phyloP scores from a whole-genome alignment of 2,329 filamentous ascomycete species.

The Colletotrichum shisoi region DNA sequence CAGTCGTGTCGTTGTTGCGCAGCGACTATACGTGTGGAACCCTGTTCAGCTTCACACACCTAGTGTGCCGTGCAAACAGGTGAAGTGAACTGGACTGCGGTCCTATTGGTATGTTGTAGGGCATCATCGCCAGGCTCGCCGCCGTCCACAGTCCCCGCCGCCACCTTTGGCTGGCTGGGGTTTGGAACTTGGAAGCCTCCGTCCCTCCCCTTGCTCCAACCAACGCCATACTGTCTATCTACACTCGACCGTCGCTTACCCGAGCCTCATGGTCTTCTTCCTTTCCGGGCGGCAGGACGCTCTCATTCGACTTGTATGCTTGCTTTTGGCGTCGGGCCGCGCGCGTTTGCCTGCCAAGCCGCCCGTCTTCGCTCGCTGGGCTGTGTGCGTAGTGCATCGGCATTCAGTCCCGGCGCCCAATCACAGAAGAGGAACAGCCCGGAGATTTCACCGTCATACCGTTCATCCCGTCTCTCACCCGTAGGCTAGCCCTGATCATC shows the following conservation, averaged over 20 bases:
- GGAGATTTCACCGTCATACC: constrained; percentile 30
- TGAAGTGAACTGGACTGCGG: too few species aligned
- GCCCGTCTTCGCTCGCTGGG: constrained; percentile 7
- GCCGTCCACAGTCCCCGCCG: too few species aligned
- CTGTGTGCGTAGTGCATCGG: constrained; percentile 28
- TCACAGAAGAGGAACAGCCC: background rate
- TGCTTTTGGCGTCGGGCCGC: constrained; percentile 13
- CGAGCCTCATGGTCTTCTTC: too few species aligned
- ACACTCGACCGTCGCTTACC: too few species aligned
- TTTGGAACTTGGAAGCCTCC: too few species aligned
- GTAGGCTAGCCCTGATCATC: constrained; percentile 1
- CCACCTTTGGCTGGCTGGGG: too few species aligned
- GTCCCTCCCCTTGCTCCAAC: too few species aligned
- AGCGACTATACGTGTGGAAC: constrained; percentile 4
- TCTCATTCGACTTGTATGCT: background rate
- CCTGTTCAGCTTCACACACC: constrained; percentile 8
- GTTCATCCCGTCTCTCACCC: constrained; percentile 5
- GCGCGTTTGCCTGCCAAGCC: constrained; percentile 11
- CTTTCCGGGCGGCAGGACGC: background rate
- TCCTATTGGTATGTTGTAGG: too few species aligned
- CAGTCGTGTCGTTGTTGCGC: background rate
- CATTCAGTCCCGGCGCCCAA: constrained; percentile 25
- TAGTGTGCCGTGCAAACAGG: background rate
- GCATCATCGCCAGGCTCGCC: too few species aligned
- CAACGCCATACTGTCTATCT: too few species aligned